Base-by-base conservation (phyloP, 768 basidiomycete genomes). In the Rubroboletus pulcherrimus region DNA sequence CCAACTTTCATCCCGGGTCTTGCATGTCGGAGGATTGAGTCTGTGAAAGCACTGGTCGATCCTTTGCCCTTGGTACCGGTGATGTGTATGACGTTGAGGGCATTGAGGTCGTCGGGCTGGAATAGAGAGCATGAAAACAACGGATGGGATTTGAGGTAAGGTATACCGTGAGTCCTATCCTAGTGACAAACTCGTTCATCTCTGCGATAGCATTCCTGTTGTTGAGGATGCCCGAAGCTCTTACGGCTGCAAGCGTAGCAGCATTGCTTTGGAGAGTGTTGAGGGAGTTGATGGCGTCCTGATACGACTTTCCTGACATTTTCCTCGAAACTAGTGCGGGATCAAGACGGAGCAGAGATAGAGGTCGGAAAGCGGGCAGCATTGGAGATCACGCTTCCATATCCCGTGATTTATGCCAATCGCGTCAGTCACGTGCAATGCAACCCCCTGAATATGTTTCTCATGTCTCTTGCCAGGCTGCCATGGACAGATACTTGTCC, bases 21-120 rank as follows among this genome's bases (percentile, higher is more conserved):
- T n/a, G 80, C 73, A 56, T 81, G 78, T n/a, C 91, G 82, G 48
- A 98, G 76, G 51, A 98, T 86, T 10, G 89, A 91, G 63, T 93
- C 89, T 5, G 84, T 82, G 65, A 98, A 98, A 8, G 97, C 96
- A 60, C 91, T 92, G 1, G 97, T 94, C 4, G 96, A 98, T 7
- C 96, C 96, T 71, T 99, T 99, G 34, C 96, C 96, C 74, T 99
- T 99, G 5, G 97, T 98, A 4, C 96, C 96, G 9, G 96, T 95
- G 61, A 99, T 85, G 75, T 99, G 96, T 45, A 98, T 83, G 54
- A 96, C 93, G 71, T 98, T 96, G 51, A 99, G 77, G 24, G 75
- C 73, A 68, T 98, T 94, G 41, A 99, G 79, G 59, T 95, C 87
- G 54, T 83, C 77, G 40, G 89, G 81, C 94, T 97, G 63, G 43